These are phyloP conservation scores for Rosa lucieae DNA, from an alignment of 306 rosid species.

Conservation along the genomic window DNA sequence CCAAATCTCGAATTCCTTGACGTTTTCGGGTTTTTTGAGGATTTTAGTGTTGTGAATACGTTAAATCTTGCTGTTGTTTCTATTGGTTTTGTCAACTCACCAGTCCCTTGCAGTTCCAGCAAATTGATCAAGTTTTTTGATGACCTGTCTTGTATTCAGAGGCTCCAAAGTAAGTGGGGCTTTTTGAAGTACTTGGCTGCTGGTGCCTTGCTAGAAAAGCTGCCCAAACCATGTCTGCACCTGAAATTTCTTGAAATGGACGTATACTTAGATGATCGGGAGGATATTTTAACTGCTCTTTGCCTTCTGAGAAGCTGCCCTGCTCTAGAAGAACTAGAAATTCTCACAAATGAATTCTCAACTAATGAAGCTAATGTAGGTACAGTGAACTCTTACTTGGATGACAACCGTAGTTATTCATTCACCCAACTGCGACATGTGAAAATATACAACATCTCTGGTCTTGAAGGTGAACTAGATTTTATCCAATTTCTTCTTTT, in stretches of 20 bases:
- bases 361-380: neutral
- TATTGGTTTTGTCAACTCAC: neutral
- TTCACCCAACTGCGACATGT: conserved; percentile 38
- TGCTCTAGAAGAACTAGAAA: conserved; percentile 44
- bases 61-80: neutral
- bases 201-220: conserved; percentile 39
- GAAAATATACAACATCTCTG: conserved; percentile 39
- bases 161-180: neutral
- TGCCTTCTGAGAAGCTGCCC: conserved; percentile 60
- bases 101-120: neutral
- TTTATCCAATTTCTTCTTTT: neutral
- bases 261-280: conserved; percentile 42
- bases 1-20: neutral
- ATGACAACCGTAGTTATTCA: conserved; percentile 19
- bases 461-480: conserved; percentile 19
- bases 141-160: neutral
- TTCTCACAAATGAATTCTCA: neutral
- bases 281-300: conserved; percentile 45
- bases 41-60: neutral
- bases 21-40: neutral
- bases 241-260: conserved; percentile 46
- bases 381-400: conserved; percentile 27
- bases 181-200: conserved; percentile 38
- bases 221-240: conserved; percentile 39
- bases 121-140: neutral